phyloP scores from a whole-genome alignment of 2,329 filamentous ascomycete species.

The Fusarium brachygibbosum region DNA sequence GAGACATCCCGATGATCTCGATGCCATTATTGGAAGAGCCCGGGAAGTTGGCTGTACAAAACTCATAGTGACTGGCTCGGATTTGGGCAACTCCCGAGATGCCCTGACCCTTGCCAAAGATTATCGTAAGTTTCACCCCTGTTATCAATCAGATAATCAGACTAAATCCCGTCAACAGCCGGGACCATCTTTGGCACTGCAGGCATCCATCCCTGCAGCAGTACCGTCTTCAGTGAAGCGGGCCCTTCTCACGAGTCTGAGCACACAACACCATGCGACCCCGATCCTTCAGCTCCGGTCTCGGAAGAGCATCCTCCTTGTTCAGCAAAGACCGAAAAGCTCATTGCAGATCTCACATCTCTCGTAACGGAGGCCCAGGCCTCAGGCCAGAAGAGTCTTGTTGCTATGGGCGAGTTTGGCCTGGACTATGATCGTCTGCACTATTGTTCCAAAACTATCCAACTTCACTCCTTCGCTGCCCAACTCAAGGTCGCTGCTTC shows the following conservation, averaged over 20 bases:
- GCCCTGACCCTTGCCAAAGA: constrained; percentile 80
- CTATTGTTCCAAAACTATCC: constrained; percentile 81
- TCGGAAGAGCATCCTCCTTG: constrained; percentile 65
- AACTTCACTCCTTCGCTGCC: constrained; percentile 85
- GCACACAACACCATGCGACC: constrained; percentile 67
- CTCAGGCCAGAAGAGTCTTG: constrained; percentile 61
- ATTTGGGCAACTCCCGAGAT: constrained; percentile 80
- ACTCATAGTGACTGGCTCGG: constrained; percentile 93
- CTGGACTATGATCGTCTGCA: constrained; percentile 95
- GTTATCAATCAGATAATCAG: constrained; percentile 4
- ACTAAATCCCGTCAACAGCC: constrained; percentile 62
- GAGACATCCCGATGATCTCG: constrained; percentile 78
- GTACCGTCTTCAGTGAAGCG: constrained; percentile 78
- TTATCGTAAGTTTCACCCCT: constrained; percentile 70
- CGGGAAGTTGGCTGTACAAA: constrained; percentile 84
- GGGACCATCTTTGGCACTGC: constrained; percentile 89
- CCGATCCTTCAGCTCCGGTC: constrained; percentile 62
- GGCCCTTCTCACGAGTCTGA: constrained; percentile 61
- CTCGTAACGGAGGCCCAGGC: constrained; percentile 73
- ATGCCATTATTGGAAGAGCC: constrained; percentile 83
- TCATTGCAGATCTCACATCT: constrained; percentile 71
- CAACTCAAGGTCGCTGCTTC: constrained; percentile 84
- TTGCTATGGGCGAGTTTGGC: constrained; percentile 94
- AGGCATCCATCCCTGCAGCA: constrained; percentile 93
- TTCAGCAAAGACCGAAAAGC: constrained; percentile 58